Evolutionary conservation across 2,329 filamentous ascomycete species (phyloP).

Genomic region (Talaromyces sp.): DNA sequence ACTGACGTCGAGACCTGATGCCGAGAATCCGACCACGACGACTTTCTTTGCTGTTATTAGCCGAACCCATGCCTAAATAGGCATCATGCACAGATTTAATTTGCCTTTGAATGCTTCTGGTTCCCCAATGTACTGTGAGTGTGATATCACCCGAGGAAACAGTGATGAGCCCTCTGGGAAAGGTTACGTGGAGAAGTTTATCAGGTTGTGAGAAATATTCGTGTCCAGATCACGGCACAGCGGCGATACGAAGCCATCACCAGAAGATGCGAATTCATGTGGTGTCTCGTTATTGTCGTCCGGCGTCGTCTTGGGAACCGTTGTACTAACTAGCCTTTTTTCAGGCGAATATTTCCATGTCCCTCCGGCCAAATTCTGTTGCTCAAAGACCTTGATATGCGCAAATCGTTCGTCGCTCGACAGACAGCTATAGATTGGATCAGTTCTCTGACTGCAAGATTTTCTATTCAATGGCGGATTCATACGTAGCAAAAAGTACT

Average conservation of each 20-base stretch:
- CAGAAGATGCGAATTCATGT: constrained; percentile 60
- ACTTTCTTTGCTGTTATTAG: no score
- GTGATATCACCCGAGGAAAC: constrained; percentile 50
- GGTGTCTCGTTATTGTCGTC: constrained; percentile 49
- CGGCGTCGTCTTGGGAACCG: constrained; percentile 24
- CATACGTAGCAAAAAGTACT: constrained; percentile 58
- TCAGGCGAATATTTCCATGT: constrained; percentile 71
- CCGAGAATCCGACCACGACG: no score
- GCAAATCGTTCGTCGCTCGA: constrained; percentile 67
- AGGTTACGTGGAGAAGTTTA: constrained; percentile 70
- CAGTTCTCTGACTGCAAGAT: background rate
- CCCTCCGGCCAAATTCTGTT: constrained; percentile 72
- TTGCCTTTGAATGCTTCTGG: no score
- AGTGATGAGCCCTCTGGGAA: constrained; percentile 65
- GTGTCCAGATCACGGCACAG: constrained; percentile 80
- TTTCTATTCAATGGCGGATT: background rate
- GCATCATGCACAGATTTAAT: no score
- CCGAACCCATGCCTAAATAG: no score
- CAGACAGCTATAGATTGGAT: constrained; percentile 55
- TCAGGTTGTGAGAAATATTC: constrained; percentile 78
- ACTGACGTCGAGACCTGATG: no score
- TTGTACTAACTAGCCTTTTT: constrained; percentile 24
- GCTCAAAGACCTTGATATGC: constrained; percentile 75
- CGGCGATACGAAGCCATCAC: constrained; percentile 72
- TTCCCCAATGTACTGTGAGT: no score